A percentile compares a stretch with the other conserved stretches of the same genome.
phyloP scores from a whole-genome alignment of 2,329 filamentous ascomycete species.

The Helminthosporium solani region DNA sequence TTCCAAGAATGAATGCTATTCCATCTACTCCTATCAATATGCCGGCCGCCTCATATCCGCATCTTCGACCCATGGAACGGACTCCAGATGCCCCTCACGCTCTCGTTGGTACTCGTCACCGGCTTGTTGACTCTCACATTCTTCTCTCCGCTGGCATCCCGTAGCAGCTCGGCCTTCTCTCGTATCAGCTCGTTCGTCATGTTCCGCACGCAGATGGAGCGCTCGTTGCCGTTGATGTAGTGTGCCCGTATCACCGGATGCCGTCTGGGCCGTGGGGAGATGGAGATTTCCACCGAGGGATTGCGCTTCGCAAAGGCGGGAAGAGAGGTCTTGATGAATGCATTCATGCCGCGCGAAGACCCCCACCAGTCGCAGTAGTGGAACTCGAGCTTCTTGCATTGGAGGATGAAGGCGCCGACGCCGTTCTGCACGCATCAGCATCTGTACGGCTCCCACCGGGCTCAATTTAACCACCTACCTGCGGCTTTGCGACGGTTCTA shows the following conservation, averaged over 20 bases:
- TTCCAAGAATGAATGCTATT: neutral
- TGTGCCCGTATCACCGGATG: conserved; percentile 87
- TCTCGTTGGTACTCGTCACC: conserved; percentile 63
- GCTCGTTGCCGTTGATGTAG: conserved; percentile 88
- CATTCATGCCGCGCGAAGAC: conserved; percentile 90
- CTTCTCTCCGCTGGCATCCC: conserved; percentile 75
- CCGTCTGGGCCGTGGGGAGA: conserved; percentile 85
- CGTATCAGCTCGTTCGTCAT: conserved; percentile 77
- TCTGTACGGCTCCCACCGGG: neutral
- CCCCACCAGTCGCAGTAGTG: conserved; percentile 97
- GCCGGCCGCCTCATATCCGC: conserved; percentile 19
- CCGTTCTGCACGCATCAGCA: conserved; percentile 68
- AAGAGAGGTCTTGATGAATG: conserved; percentile 78
- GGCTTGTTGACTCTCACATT: conserved; percentile 60
- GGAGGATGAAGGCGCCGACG: conserved; percentile 92
- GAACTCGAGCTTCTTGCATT: conserved; percentile 94
- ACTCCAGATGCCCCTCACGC: conserved; percentile 65
- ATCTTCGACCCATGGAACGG: conserved; percentile 59
- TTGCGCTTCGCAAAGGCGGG: conserved; percentile 76
- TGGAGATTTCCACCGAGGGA: conserved; percentile 85
- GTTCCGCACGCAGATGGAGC: conserved; percentile 86
- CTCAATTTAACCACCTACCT: conserved; percentile 47
- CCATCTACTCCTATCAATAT: neutral
- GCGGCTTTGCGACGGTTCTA: conserved; percentile 56
- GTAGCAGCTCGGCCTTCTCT: conserved; percentile 72